Conservation (phyloP, 305 asterid genomes). For the Withania somnifera region DNA sequence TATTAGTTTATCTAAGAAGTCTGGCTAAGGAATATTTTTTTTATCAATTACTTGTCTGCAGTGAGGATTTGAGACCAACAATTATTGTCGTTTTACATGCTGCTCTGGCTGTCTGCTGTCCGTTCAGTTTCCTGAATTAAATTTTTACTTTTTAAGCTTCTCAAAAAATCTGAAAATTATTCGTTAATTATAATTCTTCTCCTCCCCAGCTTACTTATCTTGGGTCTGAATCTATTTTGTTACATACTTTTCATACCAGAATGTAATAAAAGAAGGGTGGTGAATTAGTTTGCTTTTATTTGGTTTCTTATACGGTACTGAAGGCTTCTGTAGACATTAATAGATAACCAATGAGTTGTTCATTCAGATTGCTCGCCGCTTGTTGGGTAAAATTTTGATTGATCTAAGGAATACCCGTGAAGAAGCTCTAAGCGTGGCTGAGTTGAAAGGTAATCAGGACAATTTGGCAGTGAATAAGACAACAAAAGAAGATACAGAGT, state of each 20-base stretch:
- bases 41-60: too few relatives aligned
- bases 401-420: constrained; percentile 49
- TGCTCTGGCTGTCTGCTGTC: not conserved
- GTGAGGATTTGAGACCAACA: too few relatives aligned
- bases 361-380: constrained; percentile 43
- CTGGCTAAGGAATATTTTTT: not conserved
- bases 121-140: not conserved
- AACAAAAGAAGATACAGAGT: constrained; percentile 29
- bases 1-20: not conserved
- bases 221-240: not conserved
- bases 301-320: not conserved
- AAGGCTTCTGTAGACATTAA: not conserved
- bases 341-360: not conserved
- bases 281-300: not conserved
- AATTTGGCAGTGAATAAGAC: constrained; percentile 12
- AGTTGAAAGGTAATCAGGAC: constrained; percentile 33
- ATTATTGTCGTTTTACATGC: too few relatives aligned
- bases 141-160: not conserved
- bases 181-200: not conserved
- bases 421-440: constrained; percentile 49
- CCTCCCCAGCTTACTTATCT: not conserved
- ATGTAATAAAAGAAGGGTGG: not conserved
- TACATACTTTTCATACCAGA: not conserved
- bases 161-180: not conserved
- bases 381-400: constrained; percentile 44